Evolutionary conservation across 1,139 yeast species (phyloP).

Genomic region (Pichia norvegensis): DNA sequence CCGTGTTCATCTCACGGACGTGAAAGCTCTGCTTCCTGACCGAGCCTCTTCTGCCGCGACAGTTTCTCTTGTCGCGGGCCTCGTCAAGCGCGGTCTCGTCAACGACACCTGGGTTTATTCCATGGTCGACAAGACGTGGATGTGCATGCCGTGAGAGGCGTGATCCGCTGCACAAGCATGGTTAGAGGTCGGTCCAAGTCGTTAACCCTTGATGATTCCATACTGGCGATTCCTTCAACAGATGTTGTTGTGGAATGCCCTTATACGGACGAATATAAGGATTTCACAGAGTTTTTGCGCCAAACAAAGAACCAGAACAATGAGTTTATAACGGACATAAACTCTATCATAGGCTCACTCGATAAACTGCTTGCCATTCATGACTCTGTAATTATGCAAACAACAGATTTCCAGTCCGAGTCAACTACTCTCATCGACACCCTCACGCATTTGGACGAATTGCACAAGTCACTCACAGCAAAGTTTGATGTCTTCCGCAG

Average conservation of each 20-base stretch:
- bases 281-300: not conserved
- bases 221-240: not conserved
- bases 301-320: constrained; percentile 28
- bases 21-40: not conserved
- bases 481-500: constrained; percentile 59
- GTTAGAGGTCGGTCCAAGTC: not conserved
- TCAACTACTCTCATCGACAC: constrained; percentile 48
- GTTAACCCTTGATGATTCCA: not conserved
- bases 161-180: not conserved
- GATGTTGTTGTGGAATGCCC: not conserved
- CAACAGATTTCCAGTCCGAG: constrained; percentile 54
- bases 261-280: not conserved
- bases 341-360: constrained; percentile 35
- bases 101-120: not conserved
- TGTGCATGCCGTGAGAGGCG: not conserved
- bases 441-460: constrained; percentile 37
- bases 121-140: not conserved
- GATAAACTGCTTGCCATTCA: constrained; percentile 42
- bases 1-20: not conserved
- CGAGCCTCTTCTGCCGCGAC: not conserved
- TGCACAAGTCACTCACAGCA: constrained; percentile 43
- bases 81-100: not conserved
- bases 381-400: constrained; percentile 49
- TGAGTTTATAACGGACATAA: constrained; percentile 36
- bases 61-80: not conserved